Conservation (phyloP, 2,329 filamentous ascomycete genomes). For the Fusarium gaditjirri region DNA sequence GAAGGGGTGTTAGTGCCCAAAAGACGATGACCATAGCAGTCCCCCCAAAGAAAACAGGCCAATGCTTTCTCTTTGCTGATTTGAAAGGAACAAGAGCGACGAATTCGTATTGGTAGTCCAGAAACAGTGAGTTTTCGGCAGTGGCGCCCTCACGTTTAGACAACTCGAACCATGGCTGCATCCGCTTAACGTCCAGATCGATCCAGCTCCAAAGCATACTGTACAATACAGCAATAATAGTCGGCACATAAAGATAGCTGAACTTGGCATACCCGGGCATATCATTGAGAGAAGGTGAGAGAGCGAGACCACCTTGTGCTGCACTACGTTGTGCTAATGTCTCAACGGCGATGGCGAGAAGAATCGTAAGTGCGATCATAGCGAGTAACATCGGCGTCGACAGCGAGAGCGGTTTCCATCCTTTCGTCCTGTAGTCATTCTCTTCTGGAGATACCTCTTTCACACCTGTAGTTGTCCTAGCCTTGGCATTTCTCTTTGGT, state of each 20-base stretch:
- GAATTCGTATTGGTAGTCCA: conserved; percentile 63
- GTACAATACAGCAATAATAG: conserved; percentile 63
- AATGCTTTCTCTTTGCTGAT: conserved; percentile 54
- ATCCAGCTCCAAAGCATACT: conserved; percentile 69
- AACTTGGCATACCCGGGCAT: conserved; percentile 53
- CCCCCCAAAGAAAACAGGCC: conserved; percentile 61
- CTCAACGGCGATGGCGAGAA: conserved; percentile 58
- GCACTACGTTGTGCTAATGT: conserved; percentile 54
- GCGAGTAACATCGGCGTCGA: conserved; percentile 50
- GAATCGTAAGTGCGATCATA: conserved; percentile 51
- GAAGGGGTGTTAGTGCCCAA: conserved; percentile 65
- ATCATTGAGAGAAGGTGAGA: conserved; percentile 38
- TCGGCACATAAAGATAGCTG: conserved; percentile 63
- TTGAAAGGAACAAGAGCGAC: conserved; percentile 47
- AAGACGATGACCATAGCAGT: conserved; percentile 62
- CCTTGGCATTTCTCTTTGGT: background rate
- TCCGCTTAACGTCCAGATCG: conserved; percentile 66
- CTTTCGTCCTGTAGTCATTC: rapidly evolving
- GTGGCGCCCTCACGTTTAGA: conserved; percentile 52
- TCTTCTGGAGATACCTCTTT: background rate
- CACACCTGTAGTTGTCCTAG: background rate
- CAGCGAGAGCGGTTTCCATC: conserved; percentile 41
- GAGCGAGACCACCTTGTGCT: conserved; percentile 53
- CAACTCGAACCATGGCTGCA: conserved; percentile 70
- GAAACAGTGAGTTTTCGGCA: conserved; percentile 58